Conservation (phyloP, 345 rosid species). For the Arabidopsis suecica region DNA sequence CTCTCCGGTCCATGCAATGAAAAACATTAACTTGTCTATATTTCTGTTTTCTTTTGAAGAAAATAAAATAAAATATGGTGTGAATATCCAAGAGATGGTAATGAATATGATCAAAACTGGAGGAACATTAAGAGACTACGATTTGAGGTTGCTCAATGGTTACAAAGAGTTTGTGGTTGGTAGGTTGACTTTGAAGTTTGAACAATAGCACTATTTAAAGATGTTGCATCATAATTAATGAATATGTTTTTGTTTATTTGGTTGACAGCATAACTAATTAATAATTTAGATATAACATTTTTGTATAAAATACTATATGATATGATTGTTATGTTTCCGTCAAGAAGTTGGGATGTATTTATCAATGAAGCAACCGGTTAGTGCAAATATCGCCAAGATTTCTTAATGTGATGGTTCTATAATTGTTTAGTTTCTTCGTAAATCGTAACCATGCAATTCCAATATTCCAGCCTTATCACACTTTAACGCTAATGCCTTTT, state of each 20-base stretch:
- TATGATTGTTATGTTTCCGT: constrained; percentile 35
- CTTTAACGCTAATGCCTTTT: not conserved
- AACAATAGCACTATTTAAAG: constrained; percentile 36
- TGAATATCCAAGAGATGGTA: constrained; percentile 17
- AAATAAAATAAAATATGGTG: not conserved
- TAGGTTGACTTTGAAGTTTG: constrained; percentile 41
- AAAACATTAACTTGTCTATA: not conserved
- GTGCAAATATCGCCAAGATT: constrained; percentile 9
- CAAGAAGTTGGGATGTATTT: constrained; percentile 39
- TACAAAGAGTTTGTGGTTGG: constrained; percentile 25
- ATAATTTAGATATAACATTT: not conserved
- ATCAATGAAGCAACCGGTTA: constrained; percentile 36
- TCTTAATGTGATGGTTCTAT: constrained; percentile 1
- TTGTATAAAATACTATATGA: not conserved
- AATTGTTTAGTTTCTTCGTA: not conserved
- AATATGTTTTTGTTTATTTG: no score
- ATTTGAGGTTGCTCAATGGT: constrained; percentile 38
- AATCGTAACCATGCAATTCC: not conserved
- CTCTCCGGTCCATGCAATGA: constrained; percentile 38
- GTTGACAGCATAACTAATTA: no score
- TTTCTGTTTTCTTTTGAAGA: not conserved
- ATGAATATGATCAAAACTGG: not conserved
- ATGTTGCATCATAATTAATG: constrained; percentile 25
- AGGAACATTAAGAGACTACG: constrained; percentile 18
- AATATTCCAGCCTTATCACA: constrained; percentile 9